Evolutionary conservation across 306 rosid genomes (phyloP), one percentile per base, ranked within the genome.

Genomic region (Cicer judaicum): DNA sequence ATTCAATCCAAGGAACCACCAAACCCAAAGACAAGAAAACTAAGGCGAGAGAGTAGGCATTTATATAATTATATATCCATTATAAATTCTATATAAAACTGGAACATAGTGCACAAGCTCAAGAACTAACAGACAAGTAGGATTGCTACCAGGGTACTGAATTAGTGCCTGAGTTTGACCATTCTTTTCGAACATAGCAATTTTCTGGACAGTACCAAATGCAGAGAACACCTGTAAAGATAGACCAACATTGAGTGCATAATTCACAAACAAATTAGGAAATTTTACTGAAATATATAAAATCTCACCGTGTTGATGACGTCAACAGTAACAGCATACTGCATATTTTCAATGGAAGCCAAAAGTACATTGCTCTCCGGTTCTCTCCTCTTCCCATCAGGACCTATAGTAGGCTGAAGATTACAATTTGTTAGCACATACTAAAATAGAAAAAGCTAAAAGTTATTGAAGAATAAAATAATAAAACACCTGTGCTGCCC

Each of bases 291-390:
- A 16, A 64, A 44, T 72, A 48, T 49, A 46, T 5, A 41, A 53
- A 55, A 29, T 55, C 94, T 74, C 60, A 92, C 96, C 14, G 96
- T 88, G 89, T 90, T 90, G 81, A 92, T 84, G 71, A 92, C 96
- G 39, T 92, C 98, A 71, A 92, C 98, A 24, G 96, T 92, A 57
- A 92, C 94, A 81, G 96, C 98, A 87, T 90, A 92, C 84, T 92
- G 98, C 98, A 92, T 92, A 83, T 92, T 92, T 80, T 92, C 98
- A 73, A 92, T 92, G 69, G 96, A 92, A 64, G 98, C 98, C 59
- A 92, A 89, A 74, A 92, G 96, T 63, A 92, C 98, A 70, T 92
- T 92, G 87, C 96, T 90, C 86, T 90, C 98, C 0, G 82, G 85
- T 66, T 92, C 98, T 79, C 68, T 90, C 89, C 29, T 88, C 89